phyloP scores from a whole-genome alignment of 1,139 yeast species.

The Yamadazyma epiphylla region DNA sequence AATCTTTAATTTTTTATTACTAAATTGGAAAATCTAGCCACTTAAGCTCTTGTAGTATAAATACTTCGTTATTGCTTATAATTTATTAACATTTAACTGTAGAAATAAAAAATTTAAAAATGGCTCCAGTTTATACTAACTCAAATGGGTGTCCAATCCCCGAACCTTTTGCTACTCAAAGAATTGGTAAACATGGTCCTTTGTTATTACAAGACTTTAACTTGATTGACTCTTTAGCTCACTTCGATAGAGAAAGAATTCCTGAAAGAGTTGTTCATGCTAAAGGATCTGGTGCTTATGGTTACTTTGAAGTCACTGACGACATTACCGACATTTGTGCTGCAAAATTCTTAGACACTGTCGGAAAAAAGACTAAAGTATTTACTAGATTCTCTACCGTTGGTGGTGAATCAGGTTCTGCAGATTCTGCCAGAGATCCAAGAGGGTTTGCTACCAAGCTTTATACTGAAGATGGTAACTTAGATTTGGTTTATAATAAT shows the following conservation, averaged over 20 bases:
- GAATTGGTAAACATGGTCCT: conserved; percentile 67
- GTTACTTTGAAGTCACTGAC: conserved; percentile 71
- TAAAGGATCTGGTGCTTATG: conserved; percentile 78
- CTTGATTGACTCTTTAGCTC: conserved; percentile 66
- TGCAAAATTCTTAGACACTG: conserved; percentile 58
- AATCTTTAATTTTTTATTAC: not conserved
- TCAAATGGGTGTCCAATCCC: conserved; percentile 64
- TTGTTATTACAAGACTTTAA: conserved; percentile 68
- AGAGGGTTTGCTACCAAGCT: conserved; percentile 76
- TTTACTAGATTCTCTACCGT: conserved; percentile 77
- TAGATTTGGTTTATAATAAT: conserved; percentile 80
- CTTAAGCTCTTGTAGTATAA: not conserved
- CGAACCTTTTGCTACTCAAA: conserved; percentile 60
- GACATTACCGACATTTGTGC: conserved; percentile 65
- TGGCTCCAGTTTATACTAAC: conserved; percentile 44
- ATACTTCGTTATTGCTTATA: not conserved
- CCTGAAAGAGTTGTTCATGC: conserved; percentile 86
- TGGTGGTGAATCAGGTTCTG: conserved; percentile 75
- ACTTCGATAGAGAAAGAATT: conserved; percentile 75
- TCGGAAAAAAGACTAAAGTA: conserved; percentile 66
- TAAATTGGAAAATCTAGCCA: no score
- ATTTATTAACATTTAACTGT: not conserved
- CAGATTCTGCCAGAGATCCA: conserved; percentile 81
- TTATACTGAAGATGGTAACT: conserved; percentile 77
- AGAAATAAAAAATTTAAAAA: conserved; percentile 2